Percentiles rank a stretch among this genome's conserved stretches.
phyloP scores from a whole-genome alignment of 371 early-diverging fungal genomes.

The Mucor saturninus region DNA sequence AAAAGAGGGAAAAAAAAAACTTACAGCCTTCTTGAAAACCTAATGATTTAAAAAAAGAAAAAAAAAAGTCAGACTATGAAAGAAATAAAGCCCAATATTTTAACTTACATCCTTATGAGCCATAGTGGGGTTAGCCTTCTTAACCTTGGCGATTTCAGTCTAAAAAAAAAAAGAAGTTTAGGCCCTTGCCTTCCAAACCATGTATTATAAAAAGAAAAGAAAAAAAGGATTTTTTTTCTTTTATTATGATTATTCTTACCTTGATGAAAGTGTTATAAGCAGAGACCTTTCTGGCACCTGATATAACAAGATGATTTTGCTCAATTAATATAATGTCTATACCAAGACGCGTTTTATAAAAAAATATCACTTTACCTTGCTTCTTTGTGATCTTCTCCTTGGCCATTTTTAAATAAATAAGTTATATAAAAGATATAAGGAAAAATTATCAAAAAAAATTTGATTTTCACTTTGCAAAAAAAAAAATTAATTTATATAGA shows the following conservation, averaged over 20 bases:
- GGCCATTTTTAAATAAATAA: slow-evolving; percentile 9
- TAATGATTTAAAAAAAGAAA: slow-evolving; percentile 1
- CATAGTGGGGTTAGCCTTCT: slow-evolving; percentile 47
- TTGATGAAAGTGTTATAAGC: slow-evolving; percentile 63
- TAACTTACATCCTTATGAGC: slow-evolving; percentile 45
- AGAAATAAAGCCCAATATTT: too few species aligned
- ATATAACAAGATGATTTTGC: not conserved
- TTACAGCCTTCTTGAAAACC: slow-evolving; percentile 61
- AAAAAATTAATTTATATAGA: slow-evolving; percentile 1
- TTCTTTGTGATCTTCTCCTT: slow-evolving; percentile 12
- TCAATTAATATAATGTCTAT: not conserved
- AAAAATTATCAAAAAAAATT: slow-evolving; percentile 3
- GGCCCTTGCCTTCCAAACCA: not conserved
- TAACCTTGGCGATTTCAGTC: slow-evolving; percentile 58
- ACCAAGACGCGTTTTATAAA: slow-evolving; percentile 4
- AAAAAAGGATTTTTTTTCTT: too few species aligned
- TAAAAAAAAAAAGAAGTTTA: not conserved
- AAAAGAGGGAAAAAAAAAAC: not conserved
- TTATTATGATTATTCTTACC: slow-evolving; percentile 5
- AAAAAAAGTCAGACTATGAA: too few species aligned
- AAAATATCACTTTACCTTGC: slow-evolving; percentile 5
- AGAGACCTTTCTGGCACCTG: slow-evolving; percentile 45
- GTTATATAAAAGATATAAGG: slow-evolving; percentile 9
- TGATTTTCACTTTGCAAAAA: slow-evolving; percentile 2
- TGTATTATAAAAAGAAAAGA: too few species aligned